Percentiles rank a stretch among this genome's conserved stretches.
phyloP scores from a whole-genome alignment of 2,329 filamentous ascomycete species.

The Colletotrichum phormii region DNA sequence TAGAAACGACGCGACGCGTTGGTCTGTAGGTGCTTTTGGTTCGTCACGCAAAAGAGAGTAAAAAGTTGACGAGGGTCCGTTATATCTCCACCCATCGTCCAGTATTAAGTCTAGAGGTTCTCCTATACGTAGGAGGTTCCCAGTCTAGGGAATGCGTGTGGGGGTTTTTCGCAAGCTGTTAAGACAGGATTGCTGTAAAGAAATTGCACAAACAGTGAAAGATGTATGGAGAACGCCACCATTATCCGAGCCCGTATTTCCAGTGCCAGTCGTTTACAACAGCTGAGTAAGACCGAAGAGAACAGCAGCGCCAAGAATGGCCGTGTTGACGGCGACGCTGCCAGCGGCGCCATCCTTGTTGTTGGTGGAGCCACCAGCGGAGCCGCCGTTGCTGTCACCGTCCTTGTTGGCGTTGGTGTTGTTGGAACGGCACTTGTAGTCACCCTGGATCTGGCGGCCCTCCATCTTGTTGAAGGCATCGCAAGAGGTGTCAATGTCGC shows the following conservation, averaged over 20 bases:
- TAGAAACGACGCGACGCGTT: slow-evolving; percentile 9
- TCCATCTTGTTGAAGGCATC: slow-evolving; percentile 60
- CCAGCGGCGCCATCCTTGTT: slow-evolving; percentile 56
- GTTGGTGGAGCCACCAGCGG: slow-evolving; percentile 42
- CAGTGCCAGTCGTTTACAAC: slow-evolving; percentile 54
- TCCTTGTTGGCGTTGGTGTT: slow-evolving; percentile 64
- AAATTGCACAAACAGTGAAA: slow-evolving; percentile 37
- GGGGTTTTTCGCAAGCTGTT: slow-evolving; percentile 26
- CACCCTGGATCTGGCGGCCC: slow-evolving; percentile 58
- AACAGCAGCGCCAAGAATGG: slow-evolving; percentile 59
- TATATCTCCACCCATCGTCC: slow-evolving; percentile 38
- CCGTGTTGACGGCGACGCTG: slow-evolving; percentile 58
- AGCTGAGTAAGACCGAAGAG: slow-evolving; percentile 62
- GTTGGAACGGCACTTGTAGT: slow-evolving; percentile 62
- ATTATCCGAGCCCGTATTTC: slow-evolving; percentile 35
- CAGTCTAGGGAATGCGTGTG: slow-evolving; percentile 33
- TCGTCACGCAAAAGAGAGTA: slow-evolving; percentile 40
- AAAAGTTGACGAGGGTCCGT: slow-evolving; percentile 41
- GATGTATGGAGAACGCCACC: slow-evolving; percentile 39
- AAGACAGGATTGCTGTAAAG: slow-evolving; percentile 31
- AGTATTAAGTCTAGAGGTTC: slow-evolving; percentile 59
- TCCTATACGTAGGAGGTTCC: slow-evolving; percentile 51
- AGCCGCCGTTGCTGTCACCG: slow-evolving; percentile 45
- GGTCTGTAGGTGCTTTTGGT: slow-evolving; percentile 25
- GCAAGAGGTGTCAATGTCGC: slow-evolving; percentile 69